Percentiles rank a stretch among this genome's conserved stretches.
Evolutionary conservation across 495 filamentous ascomycete genomes (phyloP).

Genomic region (Cercophora scortea): DNA sequence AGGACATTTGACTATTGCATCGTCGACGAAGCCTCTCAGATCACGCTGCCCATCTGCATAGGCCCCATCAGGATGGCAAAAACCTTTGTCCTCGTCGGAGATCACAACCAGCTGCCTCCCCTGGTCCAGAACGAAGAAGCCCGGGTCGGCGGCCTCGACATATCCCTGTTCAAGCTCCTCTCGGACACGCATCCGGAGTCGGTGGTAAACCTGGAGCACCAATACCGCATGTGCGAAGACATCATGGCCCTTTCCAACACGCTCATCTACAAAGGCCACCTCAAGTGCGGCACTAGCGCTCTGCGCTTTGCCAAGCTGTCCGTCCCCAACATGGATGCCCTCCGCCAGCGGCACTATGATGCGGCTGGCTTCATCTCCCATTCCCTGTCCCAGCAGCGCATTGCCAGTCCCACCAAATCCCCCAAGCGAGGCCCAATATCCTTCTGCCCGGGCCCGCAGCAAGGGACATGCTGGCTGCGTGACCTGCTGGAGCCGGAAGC

Average conservation of each 20-base stretch:
- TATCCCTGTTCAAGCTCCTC: conserved; percentile 87
- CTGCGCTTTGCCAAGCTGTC: conserved; percentile 60
- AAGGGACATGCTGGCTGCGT: conserved; percentile 70
- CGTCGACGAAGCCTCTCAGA: conserved; percentile 95
- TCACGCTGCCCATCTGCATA: conserved; percentile 87
- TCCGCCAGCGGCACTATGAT: conserved; percentile 50
- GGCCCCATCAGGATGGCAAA: conserved; percentile 88
- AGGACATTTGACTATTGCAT: conserved; percentile 97
- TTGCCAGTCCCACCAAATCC: neutral
- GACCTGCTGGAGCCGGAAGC: conserved; percentile 59
- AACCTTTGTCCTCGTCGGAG: conserved; percentile 92
- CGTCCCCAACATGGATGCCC: conserved; percentile 41
- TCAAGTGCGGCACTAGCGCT: conserved; percentile 78
- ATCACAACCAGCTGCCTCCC: conserved; percentile 92
- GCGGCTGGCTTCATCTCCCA: conserved; percentile 25
- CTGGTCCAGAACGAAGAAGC: conserved; percentile 89
- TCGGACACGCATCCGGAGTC: conserved; percentile 80
- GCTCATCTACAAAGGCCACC: conserved; percentile 79
- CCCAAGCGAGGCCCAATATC: neutral
- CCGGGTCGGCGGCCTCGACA: conserved; percentile 75
- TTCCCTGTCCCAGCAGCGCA: conserved; percentile 7
- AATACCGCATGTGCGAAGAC: conserved; percentile 97
- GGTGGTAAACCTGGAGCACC: conserved; percentile 85
- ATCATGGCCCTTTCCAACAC: conserved; percentile 91
- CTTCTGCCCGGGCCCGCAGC: conserved; percentile 44